Conservation (phyloP, 129 eudicot genomes). For the Smallanthus sonchifolius region DNA sequence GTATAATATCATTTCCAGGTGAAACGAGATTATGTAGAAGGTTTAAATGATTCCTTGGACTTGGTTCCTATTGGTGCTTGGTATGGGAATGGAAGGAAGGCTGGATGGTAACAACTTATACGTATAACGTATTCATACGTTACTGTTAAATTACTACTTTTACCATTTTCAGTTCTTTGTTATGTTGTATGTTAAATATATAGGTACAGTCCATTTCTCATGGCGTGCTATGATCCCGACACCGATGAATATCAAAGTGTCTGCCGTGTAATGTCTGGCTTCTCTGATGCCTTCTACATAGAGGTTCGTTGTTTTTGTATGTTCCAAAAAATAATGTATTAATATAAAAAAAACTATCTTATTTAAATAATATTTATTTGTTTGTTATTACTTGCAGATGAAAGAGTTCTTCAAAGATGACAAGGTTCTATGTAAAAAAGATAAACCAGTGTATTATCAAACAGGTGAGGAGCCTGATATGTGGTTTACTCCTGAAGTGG, state of each 20-base stretch:
- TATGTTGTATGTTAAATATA: conserved; percentile 2
- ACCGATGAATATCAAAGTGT: conserved; percentile 91
- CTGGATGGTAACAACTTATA: conserved; percentile 72
- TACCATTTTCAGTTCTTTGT: background rate
- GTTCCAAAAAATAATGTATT: background rate
- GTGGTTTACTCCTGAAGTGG: conserved; percentile 87
- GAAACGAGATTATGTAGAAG: conserved; percentile 84
- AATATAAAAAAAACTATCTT: background rate
- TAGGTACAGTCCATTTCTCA: conserved; percentile 95
- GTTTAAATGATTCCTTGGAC: conserved; percentile 82
- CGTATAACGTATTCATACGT: background rate
- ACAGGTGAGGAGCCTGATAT: conserved; percentile 80
- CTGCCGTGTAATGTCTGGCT: conserved; percentile 97
- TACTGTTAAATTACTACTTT: background rate
- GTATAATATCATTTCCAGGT: conserved; percentile 53
- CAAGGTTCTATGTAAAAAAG: conserved; percentile 42
- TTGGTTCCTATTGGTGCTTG: conserved; percentile 99
- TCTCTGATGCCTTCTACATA: conserved; percentile 83
- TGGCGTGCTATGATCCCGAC: conserved; percentile 97
- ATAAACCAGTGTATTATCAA: conserved; percentile 75
- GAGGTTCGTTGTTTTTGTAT: conserved; percentile 43
- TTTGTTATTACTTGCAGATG: conserved; percentile 50
- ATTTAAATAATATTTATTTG: background rate
- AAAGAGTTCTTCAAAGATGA: conserved; percentile 74
- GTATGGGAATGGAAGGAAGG: conserved; percentile 99